Conservation (phyloP, 768 basidiomycete species). For the Mycena venus region DNA sequence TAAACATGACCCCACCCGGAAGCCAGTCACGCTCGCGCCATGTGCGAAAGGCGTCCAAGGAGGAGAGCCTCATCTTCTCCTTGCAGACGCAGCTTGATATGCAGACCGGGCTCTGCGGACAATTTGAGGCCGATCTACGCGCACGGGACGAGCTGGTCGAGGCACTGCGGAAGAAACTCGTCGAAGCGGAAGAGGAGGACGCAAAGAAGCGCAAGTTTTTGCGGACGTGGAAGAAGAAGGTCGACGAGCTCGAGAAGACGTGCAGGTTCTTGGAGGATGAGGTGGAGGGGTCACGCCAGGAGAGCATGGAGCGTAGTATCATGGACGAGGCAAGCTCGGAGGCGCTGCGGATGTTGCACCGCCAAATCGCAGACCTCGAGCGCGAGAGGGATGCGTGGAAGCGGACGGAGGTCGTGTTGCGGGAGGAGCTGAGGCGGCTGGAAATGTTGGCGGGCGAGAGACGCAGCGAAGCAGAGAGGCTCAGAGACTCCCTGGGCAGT, state of each 20-base stretch:
- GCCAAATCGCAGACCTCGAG: conserved; percentile 82
- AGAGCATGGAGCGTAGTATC: conserved; percentile 84
- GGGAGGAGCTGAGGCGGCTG: conserved; percentile 63
- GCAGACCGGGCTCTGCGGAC: conserved; percentile 78
- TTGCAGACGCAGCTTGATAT: conserved; percentile 81
- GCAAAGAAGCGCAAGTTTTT: conserved; percentile 69
- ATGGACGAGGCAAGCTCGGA: conserved; percentile 89
- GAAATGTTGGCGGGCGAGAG: conserved; percentile 63
- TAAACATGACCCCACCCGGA: conserved; percentile 74
- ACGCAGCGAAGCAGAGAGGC: conserved; percentile 55
- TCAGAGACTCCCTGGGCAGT: conserved; percentile 59
- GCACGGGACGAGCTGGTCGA: conserved; percentile 82
- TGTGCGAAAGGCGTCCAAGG: conserved; percentile 74
- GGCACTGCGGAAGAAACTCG: conserved; percentile 67
- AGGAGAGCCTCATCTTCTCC: conserved; percentile 80
- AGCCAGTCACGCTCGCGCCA: conserved; percentile 54
- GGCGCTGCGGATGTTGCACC: conserved; percentile 84
- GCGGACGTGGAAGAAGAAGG: conserved; percentile 81
- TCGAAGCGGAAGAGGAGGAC: conserved; percentile 72
- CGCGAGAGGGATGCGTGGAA: conserved; percentile 69
- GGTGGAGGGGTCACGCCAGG: conserved; percentile 86
- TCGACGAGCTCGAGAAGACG: conserved; percentile 77
- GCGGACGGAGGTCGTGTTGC: conserved; percentile 57
- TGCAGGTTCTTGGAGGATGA: conserved; percentile 85
- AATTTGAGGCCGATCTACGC: conserved; percentile 81